Evolutionary conservation across 371 early-diverging fungal genomes (phyloP).

Genomic region (Encephalitozoon cuniculi): DNA sequence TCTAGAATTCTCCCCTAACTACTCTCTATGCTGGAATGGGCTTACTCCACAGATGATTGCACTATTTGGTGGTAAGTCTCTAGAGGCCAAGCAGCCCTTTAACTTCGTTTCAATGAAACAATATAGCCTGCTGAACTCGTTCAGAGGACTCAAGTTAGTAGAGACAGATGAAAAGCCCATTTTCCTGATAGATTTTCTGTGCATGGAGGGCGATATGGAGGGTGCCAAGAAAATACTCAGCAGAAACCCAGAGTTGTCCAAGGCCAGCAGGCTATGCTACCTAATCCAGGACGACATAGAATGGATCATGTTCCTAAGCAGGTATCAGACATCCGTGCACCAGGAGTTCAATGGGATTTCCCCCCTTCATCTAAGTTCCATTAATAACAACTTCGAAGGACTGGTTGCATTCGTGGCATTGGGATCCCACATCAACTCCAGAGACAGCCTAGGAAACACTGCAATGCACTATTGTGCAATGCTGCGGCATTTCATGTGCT

Average conservation of each 20-base stretch:
- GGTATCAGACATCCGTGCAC: neutral
- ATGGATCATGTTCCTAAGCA: conserved; percentile 22
- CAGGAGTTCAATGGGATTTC: conserved; percentile 42
- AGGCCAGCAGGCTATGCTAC: conserved; percentile 20
- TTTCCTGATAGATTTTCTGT: conserved; percentile 46
- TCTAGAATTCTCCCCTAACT: neutral
- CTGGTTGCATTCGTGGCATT: conserved; percentile 3
- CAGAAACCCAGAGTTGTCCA: conserved; percentile 19
- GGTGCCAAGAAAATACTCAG: conserved; percentile 27
- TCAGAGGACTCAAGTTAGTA: conserved; percentile 1
- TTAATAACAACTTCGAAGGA: neutral
- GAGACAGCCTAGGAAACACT: conserved; percentile 17
- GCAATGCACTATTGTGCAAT: conserved; percentile 22
- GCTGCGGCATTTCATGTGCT: neutral
- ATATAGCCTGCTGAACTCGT: conserved; percentile 7
- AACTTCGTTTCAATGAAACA: conserved; percentile 38
- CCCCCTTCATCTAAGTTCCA: conserved; percentile 33
- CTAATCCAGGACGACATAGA: conserved; percentile 21
- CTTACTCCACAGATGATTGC: conserved; percentile 37
- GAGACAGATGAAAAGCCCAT: conserved; percentile 33
- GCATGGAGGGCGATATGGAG: conserved; percentile 24
- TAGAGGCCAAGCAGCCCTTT: conserved; percentile 12
- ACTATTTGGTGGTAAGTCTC: neutral
- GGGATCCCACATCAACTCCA: neutral
- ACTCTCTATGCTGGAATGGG: conserved; percentile 36